Evolutionary conservation across 1,139 yeast species (phyloP).

Genomic region (Sugiyamaella paludigena): DNA sequence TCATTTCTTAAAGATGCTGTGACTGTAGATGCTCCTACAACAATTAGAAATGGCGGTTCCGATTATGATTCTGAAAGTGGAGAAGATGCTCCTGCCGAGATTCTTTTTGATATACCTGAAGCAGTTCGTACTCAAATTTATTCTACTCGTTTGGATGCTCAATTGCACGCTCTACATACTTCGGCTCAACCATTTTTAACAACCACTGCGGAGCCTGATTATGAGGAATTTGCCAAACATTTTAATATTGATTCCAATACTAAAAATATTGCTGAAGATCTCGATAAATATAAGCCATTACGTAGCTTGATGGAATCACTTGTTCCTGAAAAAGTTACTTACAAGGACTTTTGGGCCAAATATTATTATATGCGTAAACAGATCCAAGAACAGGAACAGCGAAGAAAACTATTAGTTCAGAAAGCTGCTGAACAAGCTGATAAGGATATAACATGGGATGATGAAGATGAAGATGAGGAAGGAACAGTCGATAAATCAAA

Average conservation of each 20-base stretch:
- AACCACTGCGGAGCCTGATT: slow-evolving; percentile 36
- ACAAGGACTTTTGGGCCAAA: slow-evolving; percentile 69
- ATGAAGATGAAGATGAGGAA: slow-evolving; percentile 56
- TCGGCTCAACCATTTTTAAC: slow-evolving; percentile 46
- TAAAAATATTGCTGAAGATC: slow-evolving; percentile 48
- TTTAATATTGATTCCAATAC: slow-evolving; percentile 54
- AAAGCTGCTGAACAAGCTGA: slow-evolving; percentile 40
- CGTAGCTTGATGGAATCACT: slow-evolving; percentile 57
- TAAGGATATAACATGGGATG: slow-evolving; percentile 58
- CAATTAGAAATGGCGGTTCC: slow-evolving; percentile 11
- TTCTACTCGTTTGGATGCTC: slow-evolving; percentile 59
- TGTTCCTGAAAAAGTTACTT: slow-evolving; percentile 63
- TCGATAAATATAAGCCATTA: slow-evolving; percentile 54
- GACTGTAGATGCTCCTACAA: slow-evolving; percentile 39
- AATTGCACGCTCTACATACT: slow-evolving; percentile 50
- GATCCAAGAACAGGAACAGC: slow-evolving; percentile 61
- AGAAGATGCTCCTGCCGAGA: slow-evolving; percentile 39
- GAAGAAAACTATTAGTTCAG: slow-evolving; percentile 59
- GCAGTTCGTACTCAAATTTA: slow-evolving; percentile 41
- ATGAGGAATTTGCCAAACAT: slow-evolving; percentile 33
- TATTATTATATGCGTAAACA: slow-evolving; percentile 59
- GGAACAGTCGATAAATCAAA: slow-evolving; percentile 12
- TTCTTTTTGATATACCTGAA: slow-evolving; percentile 46
- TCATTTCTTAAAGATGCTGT: slow-evolving; percentile 56
- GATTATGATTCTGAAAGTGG: slow-evolving; percentile 29